Conservation (phyloP, 176 grass and related monocot genomes). For the Raddia guianensis region DNA sequence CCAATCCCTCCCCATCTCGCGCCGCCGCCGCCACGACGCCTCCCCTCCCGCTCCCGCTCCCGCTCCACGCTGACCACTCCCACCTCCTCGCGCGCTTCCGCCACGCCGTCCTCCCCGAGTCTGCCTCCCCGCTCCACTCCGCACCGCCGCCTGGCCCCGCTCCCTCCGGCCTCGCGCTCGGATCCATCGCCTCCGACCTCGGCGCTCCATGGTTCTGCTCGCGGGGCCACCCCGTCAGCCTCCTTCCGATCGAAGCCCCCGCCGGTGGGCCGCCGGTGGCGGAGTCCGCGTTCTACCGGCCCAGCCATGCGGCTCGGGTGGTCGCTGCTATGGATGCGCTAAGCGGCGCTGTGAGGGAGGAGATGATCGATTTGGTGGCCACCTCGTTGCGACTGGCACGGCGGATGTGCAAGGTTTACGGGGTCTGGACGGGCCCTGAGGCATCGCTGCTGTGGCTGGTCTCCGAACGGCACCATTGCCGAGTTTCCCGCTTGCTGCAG, state of each 20-base stretch:
- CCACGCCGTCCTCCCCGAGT: slow-evolving; percentile 40
- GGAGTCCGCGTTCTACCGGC: slow-evolving; percentile 41
- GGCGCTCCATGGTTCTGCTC: slow-evolving; percentile 33
- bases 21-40: neutral
- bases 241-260: slow-evolving; percentile 27
- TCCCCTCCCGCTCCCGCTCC: slow-evolving; percentile 46
- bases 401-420: slow-evolving; percentile 67
- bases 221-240: slow-evolving; percentile 33
- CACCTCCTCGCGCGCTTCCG: slow-evolving; percentile 46
- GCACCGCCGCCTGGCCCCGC: slow-evolving; percentile 12
- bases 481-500: slow-evolving; percentile 18
- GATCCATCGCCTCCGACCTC: slow-evolving; percentile 50
- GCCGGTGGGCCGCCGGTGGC: neutral
- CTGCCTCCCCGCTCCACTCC: slow-evolving; percentile 32
- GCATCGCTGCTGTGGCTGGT: slow-evolving; percentile 65
- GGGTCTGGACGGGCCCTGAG: slow-evolving; percentile 59
- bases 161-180: slow-evolving; percentile 37
- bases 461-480: slow-evolving; percentile 51
- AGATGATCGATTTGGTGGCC: slow-evolving; percentile 54
- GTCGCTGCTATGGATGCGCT: slow-evolving; percentile 34
- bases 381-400: slow-evolving; percentile 42
- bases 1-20: slow-evolving; percentile 7
- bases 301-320: slow-evolving; percentile 38
- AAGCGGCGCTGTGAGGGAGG: slow-evolving; percentile 50
- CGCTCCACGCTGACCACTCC: slow-evolving; percentile 36